Conservation (phyloP, 805 yeast species). For the Myxozyma monticola region DNA sequence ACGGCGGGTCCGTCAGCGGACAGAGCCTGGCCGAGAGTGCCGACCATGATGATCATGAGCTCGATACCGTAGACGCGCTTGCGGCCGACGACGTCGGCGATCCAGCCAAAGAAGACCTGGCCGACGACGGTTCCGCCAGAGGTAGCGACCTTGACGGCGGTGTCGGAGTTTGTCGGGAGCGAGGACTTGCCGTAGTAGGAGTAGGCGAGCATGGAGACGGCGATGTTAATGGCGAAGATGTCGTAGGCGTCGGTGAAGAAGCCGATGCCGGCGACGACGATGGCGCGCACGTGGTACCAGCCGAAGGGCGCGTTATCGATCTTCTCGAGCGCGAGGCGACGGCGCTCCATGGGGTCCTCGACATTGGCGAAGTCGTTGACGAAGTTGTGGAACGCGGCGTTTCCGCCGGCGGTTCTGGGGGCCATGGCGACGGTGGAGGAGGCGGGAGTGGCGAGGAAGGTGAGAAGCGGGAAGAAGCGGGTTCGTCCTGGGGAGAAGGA, state of each 20-base stretch:
- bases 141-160: conserved; percentile 81
- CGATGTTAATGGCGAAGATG: conserved; percentile 85
- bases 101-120: conserved; percentile 77
- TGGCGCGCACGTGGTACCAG: conserved; percentile 52
- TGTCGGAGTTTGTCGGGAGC: conserved; percentile 70
- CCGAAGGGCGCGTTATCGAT: conserved; percentile 59
- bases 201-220: conserved; percentile 72
- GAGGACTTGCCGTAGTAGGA: conserved; percentile 61
- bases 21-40: conserved; percentile 75
- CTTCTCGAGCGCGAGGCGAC: conserved; percentile 60
- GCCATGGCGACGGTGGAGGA: neutral
- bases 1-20: conserved; percentile 56
- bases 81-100: conserved; percentile 83
- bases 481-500: too few relatives aligned
- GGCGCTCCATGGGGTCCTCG: conserved; percentile 58
- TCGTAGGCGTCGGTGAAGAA: conserved; percentile 92
- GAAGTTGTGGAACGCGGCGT: conserved; percentile 60
- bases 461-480: too few relatives aligned
- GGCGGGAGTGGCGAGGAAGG: too few relatives aligned
- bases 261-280: conserved; percentile 70
- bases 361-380: conserved; percentile 55
- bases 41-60: conserved; percentile 77
- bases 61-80: conserved; percentile 85
- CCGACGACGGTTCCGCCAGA: conserved; percentile 94
- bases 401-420: conserved; percentile 44